These are phyloP conservation scores for Gloeopeniophorella convolvens DNA, from an alignment of 768 basidiomycete genomes.

Conservation along the genomic window DNA sequence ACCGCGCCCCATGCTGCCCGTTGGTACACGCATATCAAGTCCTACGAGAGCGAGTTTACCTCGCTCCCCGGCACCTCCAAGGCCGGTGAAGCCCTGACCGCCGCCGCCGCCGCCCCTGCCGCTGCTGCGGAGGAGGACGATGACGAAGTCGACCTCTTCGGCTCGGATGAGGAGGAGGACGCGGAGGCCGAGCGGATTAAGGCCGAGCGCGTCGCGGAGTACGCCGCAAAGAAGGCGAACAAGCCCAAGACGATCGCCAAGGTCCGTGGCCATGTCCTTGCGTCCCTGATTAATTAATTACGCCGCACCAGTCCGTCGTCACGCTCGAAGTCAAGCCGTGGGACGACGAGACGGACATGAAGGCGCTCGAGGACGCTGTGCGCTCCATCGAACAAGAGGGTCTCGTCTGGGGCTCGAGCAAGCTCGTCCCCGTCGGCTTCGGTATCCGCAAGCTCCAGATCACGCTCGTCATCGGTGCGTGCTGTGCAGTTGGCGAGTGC, in stretches of 20 bases:
- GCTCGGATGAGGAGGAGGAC: slow-evolving; percentile 49
- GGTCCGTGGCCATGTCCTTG: slow-evolving; percentile 35
- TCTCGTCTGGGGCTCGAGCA: slow-evolving; percentile 93
- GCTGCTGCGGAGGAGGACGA: slow-evolving; percentile 35
- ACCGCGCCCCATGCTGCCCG: slow-evolving; percentile 69
- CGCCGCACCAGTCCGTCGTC: slow-evolving; percentile 73
- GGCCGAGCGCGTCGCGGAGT: slow-evolving; percentile 89
- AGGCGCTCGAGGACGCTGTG: slow-evolving; percentile 71
- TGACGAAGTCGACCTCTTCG: slow-evolving; percentile 68
- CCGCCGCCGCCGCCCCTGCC: slow-evolving; percentile 34
- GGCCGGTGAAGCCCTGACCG: slow-evolving; percentile 68
- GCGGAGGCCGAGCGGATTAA: slow-evolving; percentile 50
- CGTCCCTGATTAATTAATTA: slow-evolving; percentile 7
- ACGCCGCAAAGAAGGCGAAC: slow-evolving; percentile 87
- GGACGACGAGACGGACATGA: slow-evolving; percentile 99
- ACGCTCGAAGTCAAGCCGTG: slow-evolving; percentile 98
- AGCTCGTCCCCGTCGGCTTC: slow-evolving; percentile 88
- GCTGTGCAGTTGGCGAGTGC: not conserved
- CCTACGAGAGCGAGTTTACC: slow-evolving; percentile 71
- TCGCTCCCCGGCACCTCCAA: slow-evolving; percentile 81
- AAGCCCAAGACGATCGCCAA: slow-evolving; percentile 88
- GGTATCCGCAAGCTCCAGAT: slow-evolving; percentile 91
- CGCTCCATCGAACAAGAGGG: slow-evolving; percentile 85
- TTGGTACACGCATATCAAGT: slow-evolving; percentile 94
- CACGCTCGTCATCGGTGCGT: slow-evolving; percentile 44